Percentiles rank a stretch among this genome's conserved stretches.
phyloP scores from a whole-genome alignment of 108 stramenopile species.

The Cyclotella cryptica region DNA sequence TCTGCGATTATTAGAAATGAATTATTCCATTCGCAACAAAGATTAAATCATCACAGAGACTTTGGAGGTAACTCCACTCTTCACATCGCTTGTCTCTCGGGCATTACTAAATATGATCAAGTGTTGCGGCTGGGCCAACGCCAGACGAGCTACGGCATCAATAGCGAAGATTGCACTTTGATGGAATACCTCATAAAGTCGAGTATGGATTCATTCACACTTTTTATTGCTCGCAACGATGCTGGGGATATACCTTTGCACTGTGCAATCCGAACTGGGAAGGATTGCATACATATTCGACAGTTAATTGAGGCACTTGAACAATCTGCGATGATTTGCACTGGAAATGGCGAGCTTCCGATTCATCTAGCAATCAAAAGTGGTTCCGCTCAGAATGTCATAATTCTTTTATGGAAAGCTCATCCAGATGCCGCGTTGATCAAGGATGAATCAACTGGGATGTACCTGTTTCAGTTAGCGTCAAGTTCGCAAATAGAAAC shows the following conservation, averaged over 20 bases:
- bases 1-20: slow-evolving; percentile 18
- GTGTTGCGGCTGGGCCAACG: slow-evolving; percentile 22
- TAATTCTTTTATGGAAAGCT: slow-evolving; percentile 16
- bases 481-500: neutral
- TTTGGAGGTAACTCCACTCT: slow-evolving; percentile 21
- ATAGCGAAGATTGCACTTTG: slow-evolving; percentile 31
- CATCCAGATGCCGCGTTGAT: slow-evolving; percentile 27
- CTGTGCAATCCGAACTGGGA: slow-evolving; percentile 27
- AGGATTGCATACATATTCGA: slow-evolving; percentile 24
- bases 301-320: slow-evolving; percentile 17
- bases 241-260: slow-evolving; percentile 27
- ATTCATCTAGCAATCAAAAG: slow-evolving; percentile 34
- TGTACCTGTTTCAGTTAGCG: slow-evolving; percentile 29
- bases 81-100: slow-evolving; percentile 23
- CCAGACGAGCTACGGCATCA: slow-evolving; percentile 22
- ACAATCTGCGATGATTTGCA: slow-evolving; percentile 12
- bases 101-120: slow-evolving; percentile 10
- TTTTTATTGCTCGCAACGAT: neutral
- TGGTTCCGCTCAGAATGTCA: neutral
- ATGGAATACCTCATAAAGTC: slow-evolving; percentile 19
- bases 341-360: slow-evolving; percentile 21
- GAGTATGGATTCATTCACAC: neutral
- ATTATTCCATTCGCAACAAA: slow-evolving; percentile 6
- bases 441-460: slow-evolving; percentile 16
- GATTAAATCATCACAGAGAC: neutral